Evolutionary conservation across 345 rosid genomes (phyloP), one percentile per base, ranked within the genome.

Genomic region (Aquilaria yunnanensis): DNA sequence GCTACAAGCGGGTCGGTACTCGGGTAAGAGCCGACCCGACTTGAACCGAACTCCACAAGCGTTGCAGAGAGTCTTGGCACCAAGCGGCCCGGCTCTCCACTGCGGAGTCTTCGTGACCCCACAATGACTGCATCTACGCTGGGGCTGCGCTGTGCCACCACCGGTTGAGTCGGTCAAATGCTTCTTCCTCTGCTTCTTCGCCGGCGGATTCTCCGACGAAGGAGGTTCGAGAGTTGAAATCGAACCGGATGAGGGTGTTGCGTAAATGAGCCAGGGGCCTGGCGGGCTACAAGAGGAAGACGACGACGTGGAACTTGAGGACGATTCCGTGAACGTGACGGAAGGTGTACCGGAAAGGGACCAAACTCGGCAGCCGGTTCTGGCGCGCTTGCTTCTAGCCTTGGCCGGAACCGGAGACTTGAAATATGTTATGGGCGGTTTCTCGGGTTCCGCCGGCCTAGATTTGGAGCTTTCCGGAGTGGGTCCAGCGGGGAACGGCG

Each of bases 31-130:
- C 67, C 98, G 81, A 34, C 98, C 98, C 30, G 97, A 93, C 70
- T 93, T 93, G 71, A 70, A 90, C 73, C 97, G 72, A 53, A 93
- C 97, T 7, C 98, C 97, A 23, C 97, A 93, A 0, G 97, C 97
- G 71, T 93, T 93, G 66, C 98, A 93, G 14, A 93, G 70, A 14
- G 96, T 89, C 78, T 93, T 93, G 41, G 89, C 80, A 34, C 98
- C 98, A 31, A 75, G 67, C 14, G 98, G 98, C 47, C 98, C 98
- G 67, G 92, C 74, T 65, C 98, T 71, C 98, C 98, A 92, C 61
- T 92, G 98, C 54, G 97, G 97, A 11, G 96, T 92, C 78, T 86
- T 89, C 46, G 80, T 85, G 9, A 90, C 96, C n/a, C 96, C 94
- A 61, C 97, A 92, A 72, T 92, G 98, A 67, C 88, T 83, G 76